Conservation (phyloP, 345 rosid species). For the Boechera divaricarpa region DNA sequence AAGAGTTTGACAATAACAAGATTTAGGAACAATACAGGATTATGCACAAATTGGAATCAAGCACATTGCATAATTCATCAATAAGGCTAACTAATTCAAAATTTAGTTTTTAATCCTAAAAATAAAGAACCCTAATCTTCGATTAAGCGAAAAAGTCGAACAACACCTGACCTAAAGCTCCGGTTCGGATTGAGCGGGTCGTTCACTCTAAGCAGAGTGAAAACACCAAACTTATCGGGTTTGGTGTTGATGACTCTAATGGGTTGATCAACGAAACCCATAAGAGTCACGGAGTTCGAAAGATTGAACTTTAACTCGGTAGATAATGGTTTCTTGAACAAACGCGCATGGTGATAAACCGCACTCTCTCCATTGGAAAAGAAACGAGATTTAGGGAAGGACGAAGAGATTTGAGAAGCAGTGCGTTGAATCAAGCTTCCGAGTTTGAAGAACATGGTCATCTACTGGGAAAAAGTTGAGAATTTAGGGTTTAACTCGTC, state of each 20-base stretch:
- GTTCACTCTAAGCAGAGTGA: conserved; percentile 51
- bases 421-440: conserved; percentile 39
- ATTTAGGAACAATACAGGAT: neutral
- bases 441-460: conserved; percentile 49
- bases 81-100: neutral
- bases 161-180: conserved; percentile 58
- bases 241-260: conserved; percentile 27
- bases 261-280: conserved; percentile 60
- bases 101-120: neutral
- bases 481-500: conserved; percentile 23
- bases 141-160: neutral
- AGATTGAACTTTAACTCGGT: conserved; percentile 40
- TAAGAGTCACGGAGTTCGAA: conserved; percentile 58
- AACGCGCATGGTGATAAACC: conserved; percentile 55
- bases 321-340: conserved; percentile 63
- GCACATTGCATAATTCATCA: neutral
- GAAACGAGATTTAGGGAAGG: conserved; percentile 40
- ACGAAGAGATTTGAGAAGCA: conserved; percentile 41
- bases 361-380: conserved; percentile 56
- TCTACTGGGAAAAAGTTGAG: conserved; percentile 30
- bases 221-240: conserved; percentile 47
- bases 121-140: neutral
- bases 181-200: conserved; percentile 42
- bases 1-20: neutral
- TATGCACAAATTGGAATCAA: neutral